Base-by-base conservation (phyloP, 1,139 yeast genomes). In the Spathaspora sp. region DNA sequence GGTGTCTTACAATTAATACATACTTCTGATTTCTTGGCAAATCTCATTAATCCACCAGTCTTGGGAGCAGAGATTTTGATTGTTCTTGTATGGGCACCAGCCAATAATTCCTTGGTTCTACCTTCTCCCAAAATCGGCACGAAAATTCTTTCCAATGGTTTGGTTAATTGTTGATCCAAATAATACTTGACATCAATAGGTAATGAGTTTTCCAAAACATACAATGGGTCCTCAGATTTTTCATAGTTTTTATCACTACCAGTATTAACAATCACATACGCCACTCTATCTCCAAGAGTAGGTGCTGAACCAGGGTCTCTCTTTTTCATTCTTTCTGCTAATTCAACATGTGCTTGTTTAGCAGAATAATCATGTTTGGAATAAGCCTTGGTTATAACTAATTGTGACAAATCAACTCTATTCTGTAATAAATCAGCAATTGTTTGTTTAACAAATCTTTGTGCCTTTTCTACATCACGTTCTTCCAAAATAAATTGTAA, bases 301-400 rank as follows among this genome's bases (percentile, higher is more conserved):
- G 99, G 99, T 0, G 99, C 99, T 5, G 95, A 86, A 25, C 99
- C 97, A 0, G 96, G 93, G 61, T 95, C 99, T 72, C 99, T 86
- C 63, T 90, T 90, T 47, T 84, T 80, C 97, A 95, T 95, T 57
- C 98, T 78, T 59, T 91, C 97, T 0, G 99, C 97, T 44, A 95
- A 75, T 57, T 91, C 97, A 25, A 93, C 96, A 63, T 95, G 99
- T 0, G 99, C 97, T 64, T 95, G 99, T 52, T 93, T 95, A 27
- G 93, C 96, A 2, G 96, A 87, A 63, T 95, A 95, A 57, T 93
- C 97, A 42, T 88, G 86, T 51, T 88, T 78, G 9, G 98, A 86
- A 44, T 93, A 76, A 3, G 96, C 96, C 61, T 95, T 95, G 3
- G 98, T 89, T 52, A 95, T 95, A 47, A 95, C 97, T 57, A 95